Conservation (phyloP, 2,329 filamentous ascomycete genomes). For the Hymenoscyphus salicellus region DNA sequence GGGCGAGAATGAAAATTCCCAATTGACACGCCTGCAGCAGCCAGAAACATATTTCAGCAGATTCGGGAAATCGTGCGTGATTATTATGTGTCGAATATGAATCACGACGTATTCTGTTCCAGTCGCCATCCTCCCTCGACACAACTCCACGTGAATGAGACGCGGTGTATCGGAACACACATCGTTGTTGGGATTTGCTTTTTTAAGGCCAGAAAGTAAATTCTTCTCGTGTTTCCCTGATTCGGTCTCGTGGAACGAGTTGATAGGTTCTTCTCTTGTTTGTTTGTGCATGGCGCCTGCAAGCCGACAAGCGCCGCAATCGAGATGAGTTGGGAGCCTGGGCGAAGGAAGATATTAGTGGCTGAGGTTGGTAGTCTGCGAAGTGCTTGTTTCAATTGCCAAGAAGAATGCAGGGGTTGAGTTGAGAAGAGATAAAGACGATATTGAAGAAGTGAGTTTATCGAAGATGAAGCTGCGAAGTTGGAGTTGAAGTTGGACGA, state of each 20-base stretch:
- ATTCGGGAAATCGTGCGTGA: background rate
- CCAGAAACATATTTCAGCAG: background rate
- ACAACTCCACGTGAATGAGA: background rate
- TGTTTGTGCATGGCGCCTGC: background rate
- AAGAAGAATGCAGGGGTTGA: background rate
- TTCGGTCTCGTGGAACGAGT: background rate
- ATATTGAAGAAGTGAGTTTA: background rate
- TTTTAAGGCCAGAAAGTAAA: background rate
- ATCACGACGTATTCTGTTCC: background rate
- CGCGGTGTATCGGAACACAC: background rate
- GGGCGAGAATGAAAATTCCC: background rate
- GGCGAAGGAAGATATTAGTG: background rate
- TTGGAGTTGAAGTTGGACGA: background rate
- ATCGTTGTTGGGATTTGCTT: background rate
- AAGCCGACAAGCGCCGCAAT: background rate
- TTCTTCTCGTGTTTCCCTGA: background rate
- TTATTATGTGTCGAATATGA: background rate
- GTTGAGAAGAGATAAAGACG: background rate
- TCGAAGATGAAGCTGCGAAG: background rate
- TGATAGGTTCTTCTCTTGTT: background rate
- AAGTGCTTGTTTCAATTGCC: background rate
- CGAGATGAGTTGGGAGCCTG: background rate
- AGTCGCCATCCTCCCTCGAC: background rate
- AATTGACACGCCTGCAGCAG: background rate
- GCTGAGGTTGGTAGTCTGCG: background rate